Evolutionary conservation across 129 eudicot genomes (phyloP).

Genomic region (Saussurea involucrata): DNA sequence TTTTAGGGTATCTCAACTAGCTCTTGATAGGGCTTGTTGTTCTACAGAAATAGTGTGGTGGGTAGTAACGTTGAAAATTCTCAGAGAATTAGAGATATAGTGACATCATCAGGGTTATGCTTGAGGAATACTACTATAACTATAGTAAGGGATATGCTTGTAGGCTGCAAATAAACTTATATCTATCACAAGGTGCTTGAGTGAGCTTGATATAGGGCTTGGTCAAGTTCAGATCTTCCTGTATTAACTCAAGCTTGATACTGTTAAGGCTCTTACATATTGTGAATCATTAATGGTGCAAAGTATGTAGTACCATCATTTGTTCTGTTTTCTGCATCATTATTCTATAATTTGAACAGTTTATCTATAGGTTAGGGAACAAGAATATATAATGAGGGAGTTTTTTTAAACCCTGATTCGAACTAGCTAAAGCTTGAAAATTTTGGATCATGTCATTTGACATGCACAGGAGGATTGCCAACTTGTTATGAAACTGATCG

Average conservation of each 20-base stretch:
- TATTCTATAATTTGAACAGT: neutral
- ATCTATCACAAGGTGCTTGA: neutral
- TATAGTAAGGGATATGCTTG: neutral
- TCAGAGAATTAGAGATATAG: neutral
- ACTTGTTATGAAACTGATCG: neutral
- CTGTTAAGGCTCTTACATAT: neutral
- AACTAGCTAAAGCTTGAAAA: neutral
- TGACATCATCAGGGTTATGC: neutral
- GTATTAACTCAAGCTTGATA: neutral
- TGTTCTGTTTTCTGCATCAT: neutral
- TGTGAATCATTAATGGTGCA: slow-evolving; percentile 1
- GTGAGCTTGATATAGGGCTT: neutral
- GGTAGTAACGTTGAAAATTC: neutral
- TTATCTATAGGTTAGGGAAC: neutral
- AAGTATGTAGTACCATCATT: neutral
- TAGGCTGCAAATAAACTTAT: neutral
- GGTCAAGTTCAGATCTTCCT: neutral
- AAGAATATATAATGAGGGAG: neutral
- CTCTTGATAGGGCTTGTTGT: neutral
- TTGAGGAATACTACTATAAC: neutral
- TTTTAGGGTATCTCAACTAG: neutral
- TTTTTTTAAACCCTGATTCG: neutral
- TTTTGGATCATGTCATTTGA: neutral
- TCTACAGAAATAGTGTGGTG: neutral
- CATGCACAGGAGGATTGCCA: neutral